Percentiles rank a stretch among this genome's conserved stretches.
Conservation (phyloP, 139 green algal genomes). For the Coccomyxa sp. region DNA sequence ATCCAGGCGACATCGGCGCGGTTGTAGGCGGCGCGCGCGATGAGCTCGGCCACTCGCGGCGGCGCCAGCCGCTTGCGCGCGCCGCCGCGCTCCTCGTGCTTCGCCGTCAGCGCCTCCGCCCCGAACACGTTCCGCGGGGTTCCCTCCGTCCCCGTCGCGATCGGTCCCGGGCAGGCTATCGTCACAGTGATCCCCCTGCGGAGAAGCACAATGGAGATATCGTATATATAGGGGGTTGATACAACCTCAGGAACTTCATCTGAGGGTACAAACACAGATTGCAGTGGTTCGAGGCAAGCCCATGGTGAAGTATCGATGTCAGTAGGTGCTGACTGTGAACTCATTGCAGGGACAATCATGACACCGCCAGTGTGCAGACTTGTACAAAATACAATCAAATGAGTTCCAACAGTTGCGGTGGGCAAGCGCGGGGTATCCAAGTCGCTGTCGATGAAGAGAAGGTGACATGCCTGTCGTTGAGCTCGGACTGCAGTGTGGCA, state of each 20-base stretch:
- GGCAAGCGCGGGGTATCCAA: too few species aligned
- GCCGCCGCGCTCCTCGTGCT: constrained; percentile 1
- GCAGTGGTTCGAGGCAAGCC: neutral
- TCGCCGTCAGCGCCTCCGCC: constrained; percentile 37
- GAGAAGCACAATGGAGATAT: neutral
- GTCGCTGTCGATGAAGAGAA: too few species aligned
- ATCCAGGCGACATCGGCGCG: constrained; percentile 76
- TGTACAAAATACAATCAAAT: too few species aligned
- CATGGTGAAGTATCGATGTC: neutral
- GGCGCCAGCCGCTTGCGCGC: constrained; percentile 33
- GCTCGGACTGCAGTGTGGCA: constrained; percentile 56
- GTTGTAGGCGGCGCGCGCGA: constrained; percentile 58
- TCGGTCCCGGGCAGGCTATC: constrained; percentile 72
- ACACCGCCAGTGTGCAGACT: too few species aligned
- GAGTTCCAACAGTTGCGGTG: too few species aligned
- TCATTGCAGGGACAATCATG: too few species aligned
- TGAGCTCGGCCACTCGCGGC: constrained; percentile 46
- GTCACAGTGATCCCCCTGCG: constrained; percentile 63
- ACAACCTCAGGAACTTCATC: neutral
- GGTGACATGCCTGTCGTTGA: constrained; percentile 19
- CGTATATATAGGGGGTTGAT: neutral
- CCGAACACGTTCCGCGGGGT: constrained; percentile 54
- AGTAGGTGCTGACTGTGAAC: too few species aligned
- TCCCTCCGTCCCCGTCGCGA: constrained; percentile 29
- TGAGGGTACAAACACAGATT: too few species aligned